A percentile compares a stretch with the other conserved stretches of the same genome.
Conservation (phyloP, 371 early-diverging fungal genomes). For the Phascolomyces articulosus region DNA sequence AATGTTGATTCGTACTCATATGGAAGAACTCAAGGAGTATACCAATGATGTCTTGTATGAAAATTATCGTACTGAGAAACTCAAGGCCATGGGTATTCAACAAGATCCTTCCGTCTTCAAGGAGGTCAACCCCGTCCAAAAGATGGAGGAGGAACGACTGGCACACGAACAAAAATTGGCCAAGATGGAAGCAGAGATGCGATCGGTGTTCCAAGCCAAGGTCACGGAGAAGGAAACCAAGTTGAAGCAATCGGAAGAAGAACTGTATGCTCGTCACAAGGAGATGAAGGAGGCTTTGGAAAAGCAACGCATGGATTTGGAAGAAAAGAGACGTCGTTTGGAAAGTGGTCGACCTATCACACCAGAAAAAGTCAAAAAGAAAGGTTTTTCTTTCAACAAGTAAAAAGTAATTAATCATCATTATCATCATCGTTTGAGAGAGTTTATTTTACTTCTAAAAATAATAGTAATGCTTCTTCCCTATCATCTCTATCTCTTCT, state of each 20-base stretch:
- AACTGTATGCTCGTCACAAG: constrained; percentile 91
- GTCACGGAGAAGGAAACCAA: constrained; percentile 96
- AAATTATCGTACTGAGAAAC: constrained; percentile 92
- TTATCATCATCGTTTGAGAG: background rate
- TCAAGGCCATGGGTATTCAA: constrained; percentile 77
- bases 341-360: constrained; percentile 85
- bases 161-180: constrained; percentile 93
- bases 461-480: background rate
- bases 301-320: constrained; percentile 88
- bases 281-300: constrained; percentile 96
- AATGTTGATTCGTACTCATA: constrained; percentile 86
- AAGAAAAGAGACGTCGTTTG: constrained; percentile 89
- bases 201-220: constrained; percentile 95
- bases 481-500: background rate
- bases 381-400: constrained; percentile 75
- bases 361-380: constrained; percentile 75
- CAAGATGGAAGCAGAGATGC: constrained; percentile 98
- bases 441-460: background rate
- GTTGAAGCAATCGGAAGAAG: constrained; percentile 95
- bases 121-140: constrained; percentile 87
- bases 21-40: constrained; percentile 92
- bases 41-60: constrained; percentile 95
- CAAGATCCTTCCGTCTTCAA: constrained; percentile 81
- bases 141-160: constrained; percentile 89
- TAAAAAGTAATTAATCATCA: constrained; percentile 25